Evolutionary conservation across 1,139 yeast species (phyloP), one percentile per base, ranked within the genome.

Genomic region (Kodamaea plutei): DNA sequence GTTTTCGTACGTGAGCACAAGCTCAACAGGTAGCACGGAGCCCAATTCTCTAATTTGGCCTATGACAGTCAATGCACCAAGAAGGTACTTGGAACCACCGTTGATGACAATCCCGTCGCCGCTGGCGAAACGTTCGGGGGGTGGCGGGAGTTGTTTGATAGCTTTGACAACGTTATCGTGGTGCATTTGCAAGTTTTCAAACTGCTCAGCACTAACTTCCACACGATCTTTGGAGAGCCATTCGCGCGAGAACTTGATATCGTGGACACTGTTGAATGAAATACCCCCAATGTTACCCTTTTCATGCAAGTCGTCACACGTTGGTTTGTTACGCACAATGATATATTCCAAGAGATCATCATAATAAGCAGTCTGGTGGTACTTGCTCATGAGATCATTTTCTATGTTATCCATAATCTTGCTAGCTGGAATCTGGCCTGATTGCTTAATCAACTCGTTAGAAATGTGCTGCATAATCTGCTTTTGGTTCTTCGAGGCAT

Each of bases 11-110:
- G 45, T 41, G 31, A 47, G 35, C 6, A 47, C 33, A 26, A 47
- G 39, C 32, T 44, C 50, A 30, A 35, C 41, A 20, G 54, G 54
- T 13, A 48, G 37, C 8, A 29, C 30, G 11, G 48, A 44, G 8
- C 52, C 53, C 31, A 39, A 23, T 23, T 47, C 51, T 16, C 54
- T 35, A 14, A 47, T 25, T 15, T 47, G 50, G 4, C 46, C 44
- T 8, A 49, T 45, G 5, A 44, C 41, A 5, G 43, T 40, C 31
- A 49, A 31, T 2, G 54, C 52, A 3, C 50, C 50, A n/a, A 43
- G 35, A 20, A 44, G 38, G 26, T 45, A 47, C 17, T 33, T 39
- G 8, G 48, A 44, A 5, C 52, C 52, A 7, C 49, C 52, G 17
- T 41, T 40, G 19, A 47, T 39, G 13, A 43, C 47, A 13, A 44